Evolutionary conservation across 257 asterid genomes (phyloP), one percentile per base, ranked within the genome.

Genomic region (Solanum verrucosum): DNA sequence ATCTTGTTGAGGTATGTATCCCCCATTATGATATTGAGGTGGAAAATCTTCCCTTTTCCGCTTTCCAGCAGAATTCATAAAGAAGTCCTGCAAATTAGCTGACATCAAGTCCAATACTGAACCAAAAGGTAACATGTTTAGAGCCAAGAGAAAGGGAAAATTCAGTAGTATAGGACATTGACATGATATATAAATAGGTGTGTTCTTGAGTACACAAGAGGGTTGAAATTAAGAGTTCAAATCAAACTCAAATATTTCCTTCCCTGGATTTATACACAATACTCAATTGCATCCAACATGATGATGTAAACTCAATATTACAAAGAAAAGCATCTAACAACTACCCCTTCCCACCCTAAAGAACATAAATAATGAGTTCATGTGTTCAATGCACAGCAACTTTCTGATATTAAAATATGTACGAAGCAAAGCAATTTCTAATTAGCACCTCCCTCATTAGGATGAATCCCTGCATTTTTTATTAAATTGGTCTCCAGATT

Each of bases 1-100:
- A 92, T 96, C 99, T 91, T 95, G 99, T 90, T 96, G 99, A 29
- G 99, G 98, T 90, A 96, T 96, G 91, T 92, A 93, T 86, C 97
- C 98, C 85, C 96, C 97, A 89, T 95, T 88, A 74, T 89, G 91
- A 89, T 90, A 91, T 85, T 94, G 96, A 35, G 98, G 90, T 84
- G 95, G 90, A 73, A 94, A 84, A 65, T 94, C 98, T 13, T 94
- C 99, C 90, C 99, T 90, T 88, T 96, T 96, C 68, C 99, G 91
- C 95, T 96, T 96, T 70, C 98, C 99, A 83, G 96, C 84, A 42
- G 94, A 34, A 89, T 87, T 83, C 88, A 89, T 84, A 89, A 96
- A 95, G 92, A 96, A 95, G 90, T 96, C 99, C 99, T 96, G 94
- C 83, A 91, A 78, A 86, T 42, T 33, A 79, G 40, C 38, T 27